Base-by-base conservation (phyloP, 106 monocot genomes). In the Iris macrosiphon region DNA sequence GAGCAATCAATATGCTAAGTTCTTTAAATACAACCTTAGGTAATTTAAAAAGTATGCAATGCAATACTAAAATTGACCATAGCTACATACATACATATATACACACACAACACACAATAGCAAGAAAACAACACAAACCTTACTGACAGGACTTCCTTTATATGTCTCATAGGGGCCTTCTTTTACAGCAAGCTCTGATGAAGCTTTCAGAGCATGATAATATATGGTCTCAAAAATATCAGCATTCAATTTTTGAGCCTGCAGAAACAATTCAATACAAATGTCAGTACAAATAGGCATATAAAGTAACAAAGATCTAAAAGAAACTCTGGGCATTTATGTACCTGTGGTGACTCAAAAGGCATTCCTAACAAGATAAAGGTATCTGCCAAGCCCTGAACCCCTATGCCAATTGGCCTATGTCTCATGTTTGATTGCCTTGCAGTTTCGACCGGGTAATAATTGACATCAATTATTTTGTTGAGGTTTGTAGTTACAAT, bases 211-310 rank as follows among this genome's bases (percentile, higher is more conserved):
- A 7, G 95, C 73, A 72, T 96, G 85, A 57, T 82, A 89, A 64
- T 96, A 96, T 45, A 89, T 85, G 18, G 86, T 96, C 52, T 89
- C 89, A 72, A 96, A 96, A 42, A 96, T 96, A n/a, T 89, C 95
- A 57, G 77, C 86, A 48, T 96, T 96, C 37, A 96, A 72, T 16
- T 74, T 71, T 59, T 86, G 78, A 45, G 95, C 95, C 94, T 89
- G 74, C 40, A 68, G 6, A 68, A 55, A 17, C 16, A 67, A 45
- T 14, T 30, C 45, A 49, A 26, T 11, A 23, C 3, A 49, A n/a
- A n/a, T n/a, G n/a, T n/a, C n/a, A n/a, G n/a, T n/a, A n/a, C n/a
- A n/a, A n/a, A n/a, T n/a, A n/a, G n/a, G n/a, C n/a, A n/a, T n/a
- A n/a, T 39, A 50, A 26, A 33, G 56, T 7, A 13, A 28, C 13